Percentiles rank a stretch among this genome's conserved stretches.
phyloP scores from a whole-genome alignment of 441 rosid genomes.

The Erysimum cheiri region DNA sequence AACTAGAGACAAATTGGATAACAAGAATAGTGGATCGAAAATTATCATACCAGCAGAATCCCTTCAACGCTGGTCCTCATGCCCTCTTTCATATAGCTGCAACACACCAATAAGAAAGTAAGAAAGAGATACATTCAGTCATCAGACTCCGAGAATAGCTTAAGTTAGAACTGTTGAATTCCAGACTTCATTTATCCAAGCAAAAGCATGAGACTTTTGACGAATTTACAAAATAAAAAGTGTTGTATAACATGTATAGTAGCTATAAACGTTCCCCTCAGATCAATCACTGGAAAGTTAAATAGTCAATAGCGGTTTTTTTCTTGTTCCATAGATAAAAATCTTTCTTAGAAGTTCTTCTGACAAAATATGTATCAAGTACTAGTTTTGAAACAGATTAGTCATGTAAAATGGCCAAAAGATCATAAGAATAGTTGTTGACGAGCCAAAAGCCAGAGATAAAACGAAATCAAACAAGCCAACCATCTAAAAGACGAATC shows the following conservation, averaged over 20 bases:
- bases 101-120: slow-evolving; percentile 29
- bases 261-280: slow-evolving; percentile 2
- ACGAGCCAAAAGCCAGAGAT: background rate
- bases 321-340: too few relatives aligned
- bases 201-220: slow-evolving; percentile 14
- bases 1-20: slow-evolving; percentile 8
- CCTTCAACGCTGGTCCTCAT: slow-evolving; percentile 99
- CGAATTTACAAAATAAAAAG: background rate
- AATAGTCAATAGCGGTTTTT: background rate
- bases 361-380: slow-evolving; percentile 3
- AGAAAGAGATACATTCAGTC: slow-evolving; percentile 27
- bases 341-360: too few relatives aligned
- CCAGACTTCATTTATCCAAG: background rate
- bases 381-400: background rate
- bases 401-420: background rate
- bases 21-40: slow-evolving; percentile 19
- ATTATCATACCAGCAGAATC: slow-evolving; percentile 75
- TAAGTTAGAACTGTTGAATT: background rate
- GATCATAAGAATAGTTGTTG: background rate
- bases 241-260: background rate
- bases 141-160: background rate
- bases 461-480: background rate
- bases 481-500: slow-evolving; percentile 8
- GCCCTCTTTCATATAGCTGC: slow-evolving; percentile 96
- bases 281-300: slow-evolving; percentile 16